Evolutionary conservation across 371 early-diverging fungal genomes (phyloP).

Genomic region (Zychaea mexicana): DNA sequence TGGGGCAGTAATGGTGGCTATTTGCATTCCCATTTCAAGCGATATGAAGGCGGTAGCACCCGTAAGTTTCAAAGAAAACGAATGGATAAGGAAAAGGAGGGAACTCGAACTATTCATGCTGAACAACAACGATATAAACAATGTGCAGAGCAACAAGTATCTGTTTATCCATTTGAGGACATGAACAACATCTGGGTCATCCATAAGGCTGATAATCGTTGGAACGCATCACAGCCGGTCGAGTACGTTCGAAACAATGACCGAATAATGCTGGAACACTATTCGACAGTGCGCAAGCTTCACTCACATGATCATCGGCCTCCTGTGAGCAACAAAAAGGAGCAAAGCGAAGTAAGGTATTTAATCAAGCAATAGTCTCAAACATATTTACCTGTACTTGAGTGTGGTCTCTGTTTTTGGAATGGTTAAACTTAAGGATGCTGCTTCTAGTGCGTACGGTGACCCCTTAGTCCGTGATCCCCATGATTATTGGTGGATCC

Average conservation of each 20-base stretch:
- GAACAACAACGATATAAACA: too few relatives aligned
- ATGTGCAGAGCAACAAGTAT: slow-evolving; percentile 91
- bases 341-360: slow-evolving; percentile 44
- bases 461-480: slow-evolving; percentile 11
- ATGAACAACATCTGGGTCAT: slow-evolving; percentile 87
- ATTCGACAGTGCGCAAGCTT: slow-evolving; percentile 66
- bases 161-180: slow-evolving; percentile 88
- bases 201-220: slow-evolving; percentile 38
- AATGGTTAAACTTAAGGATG: not conserved
- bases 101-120: too few relatives aligned
- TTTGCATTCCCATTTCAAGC: slow-evolving; percentile 87
- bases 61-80: slow-evolving; percentile 50
- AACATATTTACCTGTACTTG: too few relatives aligned
- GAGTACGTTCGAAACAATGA: slow-evolving; percentile 64
- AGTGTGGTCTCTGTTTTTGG: too few relatives aligned
- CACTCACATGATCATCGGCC: slow-evolving; percentile 87
- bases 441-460: slow-evolving; percentile 22
- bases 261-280: slow-evolving; percentile 77
- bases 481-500: slow-evolving; percentile 36
- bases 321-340: slow-evolving; percentile 27
- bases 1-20: slow-evolving; percentile 72
- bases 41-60: slow-evolving; percentile 79
- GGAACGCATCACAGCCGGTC: slow-evolving; percentile 34
- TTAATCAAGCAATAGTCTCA: too few relatives aligned
- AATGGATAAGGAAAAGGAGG: too few relatives aligned